Evolutionary conservation across 2,329 filamentous ascomycete genomes (phyloP), one percentile per base, ranked within the genome.

Genomic region (Pseudopithomyces maydicus): DNA sequence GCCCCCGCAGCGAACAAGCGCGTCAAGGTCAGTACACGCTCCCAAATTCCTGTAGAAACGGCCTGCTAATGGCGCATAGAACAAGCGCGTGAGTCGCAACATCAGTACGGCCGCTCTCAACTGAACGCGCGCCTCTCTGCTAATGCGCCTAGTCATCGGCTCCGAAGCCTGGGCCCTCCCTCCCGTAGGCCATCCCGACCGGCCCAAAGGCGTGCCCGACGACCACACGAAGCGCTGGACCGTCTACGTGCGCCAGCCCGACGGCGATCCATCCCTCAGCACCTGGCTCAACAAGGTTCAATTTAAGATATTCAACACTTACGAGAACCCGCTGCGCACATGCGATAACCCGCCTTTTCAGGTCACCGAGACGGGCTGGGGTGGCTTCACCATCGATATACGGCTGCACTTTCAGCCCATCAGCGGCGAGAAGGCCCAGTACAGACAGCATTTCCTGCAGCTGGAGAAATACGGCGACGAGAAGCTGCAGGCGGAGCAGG

Each of bases 151-250:
- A 77, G 75, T 82, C 63, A 82, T 82, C 67, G 80, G 80, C 64
- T 81, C 80, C 45, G 77, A 80, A 70, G 79, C 80, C 58, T 79
- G 76, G 74, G 71, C 75, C 35, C 78, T 95, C 59, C 92, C 94
- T 19, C 89, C 91, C 50, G 83, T 85, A 71, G 86, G 89, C 65
- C 90, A 92, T 61, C 73, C 74, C 56, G 64, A 72, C 70, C 91
- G 76, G 42, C 72, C 92, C 2, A 80, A 87, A 20, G 85, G 88
- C 72, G 86, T 91, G 3, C 92, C 94, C 22, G 85, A 91, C 59
- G 93, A 96, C 77, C 95, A 99, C 81, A 98, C 94, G 32, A 96
- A 98, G 81, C 91, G 90, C 61, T 99, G 95, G 95, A 88, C 90
- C 70, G 91, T 98, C 62, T 98, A 96, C 76, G 91, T 99, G 56